These are phyloP conservation scores for Pelargonium fulgidum DNA, from an alignment of 441 rosid species.

Conservation along the genomic window DNA sequence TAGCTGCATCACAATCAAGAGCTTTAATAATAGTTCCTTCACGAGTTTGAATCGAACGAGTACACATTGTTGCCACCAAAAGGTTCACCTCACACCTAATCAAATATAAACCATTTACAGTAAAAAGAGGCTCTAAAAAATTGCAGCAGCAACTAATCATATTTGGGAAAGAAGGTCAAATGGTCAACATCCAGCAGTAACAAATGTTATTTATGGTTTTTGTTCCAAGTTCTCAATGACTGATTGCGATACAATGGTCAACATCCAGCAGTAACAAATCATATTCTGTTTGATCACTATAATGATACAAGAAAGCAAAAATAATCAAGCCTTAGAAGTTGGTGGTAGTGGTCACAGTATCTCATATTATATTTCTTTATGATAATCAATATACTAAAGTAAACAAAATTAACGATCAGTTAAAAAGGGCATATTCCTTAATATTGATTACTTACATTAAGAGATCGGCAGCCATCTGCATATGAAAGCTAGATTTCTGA, in stretches of 20 bases:
- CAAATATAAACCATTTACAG: slow-evolving; percentile 13
- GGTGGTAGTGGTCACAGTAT: not conserved
- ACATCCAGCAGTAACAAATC: not conserved
- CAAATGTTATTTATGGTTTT: too few species aligned
- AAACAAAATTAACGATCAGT: not conserved
- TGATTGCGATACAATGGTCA: not conserved
- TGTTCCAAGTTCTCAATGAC: too few species aligned
- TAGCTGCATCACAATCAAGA: slow-evolving; percentile 86
- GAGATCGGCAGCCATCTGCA: slow-evolving; percentile 71
- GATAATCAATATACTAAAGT: not conserved
- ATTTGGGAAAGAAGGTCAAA: not conserved
- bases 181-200: not conserved
- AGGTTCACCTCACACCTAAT: slow-evolving; percentile 80
- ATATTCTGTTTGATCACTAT: too few species aligned
- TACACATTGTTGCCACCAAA: slow-evolving; percentile 68
- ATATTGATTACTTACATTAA: slow-evolving; percentile 46
- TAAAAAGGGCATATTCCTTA: not conserved
- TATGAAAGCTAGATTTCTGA: slow-evolving; percentile 65
- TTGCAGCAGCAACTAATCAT: slow-evolving; percentile 1
- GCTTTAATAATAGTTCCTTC: slow-evolving; percentile 88
- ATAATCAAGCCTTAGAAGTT: too few species aligned
- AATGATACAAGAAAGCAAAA: too few species aligned
- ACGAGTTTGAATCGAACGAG: slow-evolving; percentile 91
- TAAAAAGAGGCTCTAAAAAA: not conserved
- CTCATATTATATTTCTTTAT: not conserved